Evolutionary conservation across 371 early-diverging fungal species (phyloP), one percentile per base, ranked within the genome.

Genomic region (Lichtheimia ramosa): DNA sequence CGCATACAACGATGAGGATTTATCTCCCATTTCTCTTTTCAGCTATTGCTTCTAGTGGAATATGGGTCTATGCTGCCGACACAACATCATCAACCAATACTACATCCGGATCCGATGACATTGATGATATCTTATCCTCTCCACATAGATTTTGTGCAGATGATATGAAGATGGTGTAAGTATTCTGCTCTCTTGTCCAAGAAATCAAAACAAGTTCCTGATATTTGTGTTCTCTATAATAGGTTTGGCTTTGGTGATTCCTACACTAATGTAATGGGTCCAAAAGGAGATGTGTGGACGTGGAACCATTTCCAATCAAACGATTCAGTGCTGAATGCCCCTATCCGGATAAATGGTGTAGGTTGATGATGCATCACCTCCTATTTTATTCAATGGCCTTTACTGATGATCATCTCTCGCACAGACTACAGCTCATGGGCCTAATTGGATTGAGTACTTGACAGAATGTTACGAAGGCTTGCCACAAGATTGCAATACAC

Each of bases 171-270:
- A 52, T 42, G 24, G 49, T 54, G 61, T 54, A 49, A 34, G 24
- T 14, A 54, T 5, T 23, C 7, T 3, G 12, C 16, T 15, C 14
- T 20, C 23, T 20, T 18, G 8, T 28, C 12, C 13, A 12, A 3
- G 27, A 27, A 14, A 27, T 12, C 2, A 23, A 23, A 20, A 5
- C 16, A 2, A 2, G 41, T 3, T 15, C n/a, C 51, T 48, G 16
- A 55, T 25, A 0, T 14, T 20, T 46, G 24, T 48, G 1, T 48
- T 3, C 24, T 27, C 13, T 27, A 46, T 28, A 24, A 27, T 42
- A 62, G 62, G 5, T 62, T 62, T 43, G 55, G 56, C 13, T 62
- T 56, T 49, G 62, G 56, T 16, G 62, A 62, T 43, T 62, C 62
- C 4, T 62, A 50, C 34, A 62, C 62, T 5, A 54, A 55, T 18